Evolutionary conservation across 352 stramenopile genomes (phyloP).

Genomic region (Globisporangium canariense): DNA sequence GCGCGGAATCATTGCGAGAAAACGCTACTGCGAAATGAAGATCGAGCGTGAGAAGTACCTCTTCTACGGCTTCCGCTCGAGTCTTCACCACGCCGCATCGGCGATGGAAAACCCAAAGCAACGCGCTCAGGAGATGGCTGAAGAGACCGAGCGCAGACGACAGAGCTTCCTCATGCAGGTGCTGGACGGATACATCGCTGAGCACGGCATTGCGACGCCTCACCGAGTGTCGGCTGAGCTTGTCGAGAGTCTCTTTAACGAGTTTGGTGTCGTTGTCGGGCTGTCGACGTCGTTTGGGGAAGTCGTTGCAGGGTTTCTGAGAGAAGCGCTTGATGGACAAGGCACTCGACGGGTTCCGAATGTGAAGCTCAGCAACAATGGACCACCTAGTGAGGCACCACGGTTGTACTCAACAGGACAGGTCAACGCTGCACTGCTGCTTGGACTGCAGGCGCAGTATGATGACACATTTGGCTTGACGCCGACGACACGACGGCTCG

Average conservation of each 20-base stretch:
- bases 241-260: slow-evolving; percentile 43
- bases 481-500: slow-evolving; percentile 25
- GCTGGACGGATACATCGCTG: slow-evolving; percentile 43
- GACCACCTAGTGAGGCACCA: slow-evolving; percentile 3
- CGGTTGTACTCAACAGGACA: slow-evolving; percentile 31
- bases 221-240: slow-evolving; percentile 34
- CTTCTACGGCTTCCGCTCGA: slow-evolving; percentile 69
- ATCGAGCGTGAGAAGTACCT: slow-evolving; percentile 57
- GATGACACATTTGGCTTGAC: slow-evolving; percentile 66
- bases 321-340: slow-evolving; percentile 2
- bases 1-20: slow-evolving; percentile 51
- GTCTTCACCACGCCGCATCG: slow-evolving; percentile 34
- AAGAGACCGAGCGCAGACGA: slow-evolving; percentile 38
- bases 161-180: slow-evolving; percentile 71
- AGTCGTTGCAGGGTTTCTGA: slow-evolving; percentile 31
- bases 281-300: slow-evolving; percentile 48
- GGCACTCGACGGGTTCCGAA: not conserved
- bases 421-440: slow-evolving; percentile 51
- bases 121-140: slow-evolving; percentile 31
- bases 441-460: slow-evolving; percentile 49
- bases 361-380: not conserved
- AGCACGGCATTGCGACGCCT: slow-evolving; percentile 34
- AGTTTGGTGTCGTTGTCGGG: slow-evolving; percentile 64
- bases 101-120: slow-evolving; percentile 42
- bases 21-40: slow-evolving; percentile 52